Evolutionary conservation across 352 stramenopile species (phyloP), one percentile per base, ranked within the genome.

Genomic region (Phytophthora fragariaefolia): DNA sequence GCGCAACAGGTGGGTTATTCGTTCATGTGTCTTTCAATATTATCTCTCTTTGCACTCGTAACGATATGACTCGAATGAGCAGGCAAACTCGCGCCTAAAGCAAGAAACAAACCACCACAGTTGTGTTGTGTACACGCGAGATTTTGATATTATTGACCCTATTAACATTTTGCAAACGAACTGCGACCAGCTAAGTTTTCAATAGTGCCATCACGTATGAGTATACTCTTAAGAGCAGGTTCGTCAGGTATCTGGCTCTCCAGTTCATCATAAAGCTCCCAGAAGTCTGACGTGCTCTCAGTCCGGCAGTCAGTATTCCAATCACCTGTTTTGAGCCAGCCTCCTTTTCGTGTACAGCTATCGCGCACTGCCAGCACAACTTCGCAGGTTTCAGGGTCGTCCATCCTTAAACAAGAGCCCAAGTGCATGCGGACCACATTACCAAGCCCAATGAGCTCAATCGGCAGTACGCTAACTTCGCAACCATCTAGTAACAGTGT

Each of bases 381-480:
- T 51, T 92, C 83, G 34, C 71, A 85, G 1, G 83, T 92, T 60
- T 92, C 83, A 3, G 83, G 81, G 51, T 90, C 83, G 56, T 87
- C 76, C 77, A 89, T 85, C 23, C 63, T 69, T 38, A 92, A 63
- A 15, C 57, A 66, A 46, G 45, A 70, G 12, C 85, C 85, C n/a
- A 93, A 57, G 32, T 92, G 81, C 6, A 83, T 80, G n/a, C 83
- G 80, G 9, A 75, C 73, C 20, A 92, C 59, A 10, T 74, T 77
- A 18, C 59, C 57, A 17, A 94, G 69, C 2, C 73, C 73, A 17
- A 88, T 83, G 34, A 96, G 71, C 27, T 91, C 82, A 23, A 87
- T 87, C 6, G 87, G 84, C 30, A 96, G 47, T n/a, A 63, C 45
- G 0, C 76, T 77, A 20, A 96, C 57, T 4, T 63, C 57, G 7